Percentiles rank a stretch among this genome's conserved stretches.
Evolutionary conservation across 2,329 filamentous ascomycete species (phyloP).

Genomic region (Pseudofabraea citricarpa): DNA sequence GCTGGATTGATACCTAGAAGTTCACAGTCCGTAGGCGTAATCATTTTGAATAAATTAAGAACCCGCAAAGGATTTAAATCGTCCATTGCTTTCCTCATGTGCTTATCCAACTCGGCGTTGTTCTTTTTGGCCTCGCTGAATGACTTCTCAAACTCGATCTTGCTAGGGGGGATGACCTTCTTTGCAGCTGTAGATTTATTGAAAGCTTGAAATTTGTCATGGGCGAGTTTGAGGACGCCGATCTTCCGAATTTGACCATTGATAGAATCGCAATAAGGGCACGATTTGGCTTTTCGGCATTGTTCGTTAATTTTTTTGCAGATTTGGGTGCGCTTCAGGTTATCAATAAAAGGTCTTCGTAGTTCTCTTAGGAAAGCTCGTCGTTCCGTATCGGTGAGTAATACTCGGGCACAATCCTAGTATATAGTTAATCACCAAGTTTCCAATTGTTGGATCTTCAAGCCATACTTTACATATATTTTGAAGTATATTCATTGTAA

Average conservation of each 20-base stretch:
- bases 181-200: conserved; percentile 84
- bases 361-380: conserved; percentile 75
- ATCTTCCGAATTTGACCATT: conserved; percentile 93
- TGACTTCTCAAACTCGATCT: conserved; percentile 79
- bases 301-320: conserved; percentile 85
- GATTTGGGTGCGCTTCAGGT: conserved; percentile 75
- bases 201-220: conserved; percentile 86
- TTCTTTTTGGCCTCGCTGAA: conserved; percentile 74
- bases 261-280: conserved; percentile 72
- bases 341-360: conserved; percentile 78
- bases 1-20: conserved; percentile 81
- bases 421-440: conserved; percentile 9
- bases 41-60: conserved; percentile 85
- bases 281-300: conserved; percentile 80
- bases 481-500: conserved; percentile 86
- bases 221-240: conserved; percentile 85
- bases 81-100: conserved; percentile 87
- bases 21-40: conserved; percentile 82
- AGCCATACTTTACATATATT: conserved; percentile 77
- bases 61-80: conserved; percentile 88
- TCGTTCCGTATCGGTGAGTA: conserved; percentile 77
- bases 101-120: conserved; percentile 82
- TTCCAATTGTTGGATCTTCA: conserved; percentile 4
- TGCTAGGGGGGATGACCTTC: conserved; percentile 77
- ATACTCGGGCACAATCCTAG: conserved; percentile 73